phyloP scores from a whole-genome alignment of 176 grass and related monocot species.

The Musa acuminata region DNA sequence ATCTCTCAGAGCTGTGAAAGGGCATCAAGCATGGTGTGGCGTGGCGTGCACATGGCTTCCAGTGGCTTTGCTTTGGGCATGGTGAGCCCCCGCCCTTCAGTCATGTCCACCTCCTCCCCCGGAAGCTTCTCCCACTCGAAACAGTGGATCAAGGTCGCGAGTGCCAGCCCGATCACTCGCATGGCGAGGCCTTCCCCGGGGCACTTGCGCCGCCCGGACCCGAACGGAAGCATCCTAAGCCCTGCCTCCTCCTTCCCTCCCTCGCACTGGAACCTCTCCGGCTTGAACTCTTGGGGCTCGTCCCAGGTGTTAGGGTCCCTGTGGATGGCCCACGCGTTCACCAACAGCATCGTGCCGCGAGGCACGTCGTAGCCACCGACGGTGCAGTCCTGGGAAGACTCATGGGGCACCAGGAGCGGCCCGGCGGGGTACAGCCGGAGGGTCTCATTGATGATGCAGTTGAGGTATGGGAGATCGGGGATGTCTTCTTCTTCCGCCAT shows the following conservation, averaged over 20 bases:
- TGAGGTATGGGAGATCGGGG: slow-evolving; percentile 35
- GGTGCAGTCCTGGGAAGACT: slow-evolving; percentile 35
- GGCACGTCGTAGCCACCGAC: slow-evolving; percentile 57
- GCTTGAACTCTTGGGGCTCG: slow-evolving; percentile 26
- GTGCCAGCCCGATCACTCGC: slow-evolving; percentile 23
- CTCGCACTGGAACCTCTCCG: slow-evolving; percentile 45
- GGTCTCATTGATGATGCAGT: slow-evolving; percentile 48
- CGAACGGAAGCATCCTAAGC: slow-evolving; percentile 43
- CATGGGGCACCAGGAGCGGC: slow-evolving; percentile 53
- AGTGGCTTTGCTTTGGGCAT: slow-evolving; percentile 32
- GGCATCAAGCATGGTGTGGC: slow-evolving; percentile 18
- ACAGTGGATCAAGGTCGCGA: slow-evolving; percentile 53
- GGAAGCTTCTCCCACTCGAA: slow-evolving; percentile 48
- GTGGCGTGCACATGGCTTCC: slow-evolving; percentile 32
- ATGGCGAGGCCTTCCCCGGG: slow-evolving; percentile 50
- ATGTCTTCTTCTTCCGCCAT: slow-evolving; percentile 37
- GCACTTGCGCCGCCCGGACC: slow-evolving; percentile 52
- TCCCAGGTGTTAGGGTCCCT: slow-evolving; percentile 43
- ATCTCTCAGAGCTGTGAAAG: slow-evolving; percentile 20
- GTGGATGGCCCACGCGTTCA: slow-evolving; percentile 58
- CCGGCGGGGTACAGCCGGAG: slow-evolving; percentile 47
- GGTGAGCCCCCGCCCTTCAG: slow-evolving; percentile 22
- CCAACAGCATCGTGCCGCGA: slow-evolving; percentile 34
- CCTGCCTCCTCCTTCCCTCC: slow-evolving; percentile 6
- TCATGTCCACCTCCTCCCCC: slow-evolving; percentile 39